These are phyloP conservation scores for Theileria orientalis DNA, from an alignment of 169 alveolate genomes.

Conservation along the genomic window DNA sequence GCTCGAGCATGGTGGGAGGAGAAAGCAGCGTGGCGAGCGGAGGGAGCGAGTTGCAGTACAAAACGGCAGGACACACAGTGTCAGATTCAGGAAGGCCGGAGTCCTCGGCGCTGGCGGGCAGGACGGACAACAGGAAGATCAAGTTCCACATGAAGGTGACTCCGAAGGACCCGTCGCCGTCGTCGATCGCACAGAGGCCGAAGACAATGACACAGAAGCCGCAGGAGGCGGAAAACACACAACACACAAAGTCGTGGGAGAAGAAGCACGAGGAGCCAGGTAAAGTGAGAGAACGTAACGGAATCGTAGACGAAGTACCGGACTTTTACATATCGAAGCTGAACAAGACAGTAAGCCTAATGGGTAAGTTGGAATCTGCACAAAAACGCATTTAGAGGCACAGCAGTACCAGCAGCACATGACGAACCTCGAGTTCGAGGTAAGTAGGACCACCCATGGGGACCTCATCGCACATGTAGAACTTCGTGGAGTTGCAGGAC, in stretches of 20 bases:
- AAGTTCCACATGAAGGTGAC: constrained; percentile 49
- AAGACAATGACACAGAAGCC: background rate
- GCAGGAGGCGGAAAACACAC: background rate
- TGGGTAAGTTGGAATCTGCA: constrained; percentile 1
- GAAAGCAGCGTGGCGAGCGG: constrained; percentile 54
- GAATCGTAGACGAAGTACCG: constrained; percentile 13
- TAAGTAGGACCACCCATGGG: background rate
- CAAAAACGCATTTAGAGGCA: constrained; percentile 15
- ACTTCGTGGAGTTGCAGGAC: constrained; percentile 69
- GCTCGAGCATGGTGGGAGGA: constrained; percentile 38
- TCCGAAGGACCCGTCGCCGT: background rate
- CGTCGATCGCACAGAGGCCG: background rate
- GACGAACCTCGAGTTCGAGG: constrained; percentile 60
- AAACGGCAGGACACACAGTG: background rate
- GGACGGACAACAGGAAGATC: constrained; percentile 32
- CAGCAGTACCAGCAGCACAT: constrained; percentile 62
- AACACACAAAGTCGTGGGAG: background rate
- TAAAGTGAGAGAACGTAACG: background rate
- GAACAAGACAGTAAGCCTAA: constrained; percentile 14
- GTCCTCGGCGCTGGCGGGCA: background rate
- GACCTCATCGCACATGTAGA: constrained; percentile 3
- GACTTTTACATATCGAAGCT: constrained; percentile 30
- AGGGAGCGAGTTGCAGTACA: constrained; percentile 20
- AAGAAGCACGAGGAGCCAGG: background rate
- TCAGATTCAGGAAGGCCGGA: constrained; percentile 30